A percentile compares a stretch with the other conserved stretches of the same genome.
Conservation (phyloP, 1,284 basidiomycete species). For the Apiotrichum veenhuisii region DNA sequence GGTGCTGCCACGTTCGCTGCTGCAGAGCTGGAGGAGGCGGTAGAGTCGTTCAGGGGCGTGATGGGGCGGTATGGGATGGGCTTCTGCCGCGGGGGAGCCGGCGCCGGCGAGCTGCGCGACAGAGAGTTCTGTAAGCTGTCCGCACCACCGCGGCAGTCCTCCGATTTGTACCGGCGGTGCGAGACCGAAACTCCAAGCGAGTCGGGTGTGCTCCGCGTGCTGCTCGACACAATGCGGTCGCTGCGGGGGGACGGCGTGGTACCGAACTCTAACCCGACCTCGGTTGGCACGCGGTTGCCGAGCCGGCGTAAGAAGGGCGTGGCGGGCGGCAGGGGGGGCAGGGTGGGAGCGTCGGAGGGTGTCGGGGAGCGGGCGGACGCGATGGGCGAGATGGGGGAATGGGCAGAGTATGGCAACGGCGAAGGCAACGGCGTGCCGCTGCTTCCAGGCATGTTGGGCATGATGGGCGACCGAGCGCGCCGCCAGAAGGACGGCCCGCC, state of each 20-base stretch:
- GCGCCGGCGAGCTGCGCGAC: no score
- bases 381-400: not conserved
- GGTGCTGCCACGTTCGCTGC: no score
- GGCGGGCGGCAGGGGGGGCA: not conserved
- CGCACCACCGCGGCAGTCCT: not conserved
- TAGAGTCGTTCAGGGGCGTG: no score
- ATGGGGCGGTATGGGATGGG: no score
- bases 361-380: not conserved
- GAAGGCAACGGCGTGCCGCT: no score
- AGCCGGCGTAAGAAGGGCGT: not conserved
- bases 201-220: no score
- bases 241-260: conserved; percentile 1
- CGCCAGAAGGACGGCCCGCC: not conserved
- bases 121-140: not conserved
- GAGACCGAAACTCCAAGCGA: not conserved
- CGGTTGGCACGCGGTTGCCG: not conserved
- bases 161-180: not conserved
- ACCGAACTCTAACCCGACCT: conserved; percentile 7
- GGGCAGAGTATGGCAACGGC: not conserved
- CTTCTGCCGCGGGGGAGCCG: not conserved
- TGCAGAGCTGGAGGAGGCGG: no score
- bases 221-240: not conserved
- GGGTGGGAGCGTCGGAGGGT: not conserved
- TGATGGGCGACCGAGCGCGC: not conserved
- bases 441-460: not conserved